Conservation (phyloP, 2,329 filamentous ascomycete species). For the Aureobasidium sp. region DNA sequence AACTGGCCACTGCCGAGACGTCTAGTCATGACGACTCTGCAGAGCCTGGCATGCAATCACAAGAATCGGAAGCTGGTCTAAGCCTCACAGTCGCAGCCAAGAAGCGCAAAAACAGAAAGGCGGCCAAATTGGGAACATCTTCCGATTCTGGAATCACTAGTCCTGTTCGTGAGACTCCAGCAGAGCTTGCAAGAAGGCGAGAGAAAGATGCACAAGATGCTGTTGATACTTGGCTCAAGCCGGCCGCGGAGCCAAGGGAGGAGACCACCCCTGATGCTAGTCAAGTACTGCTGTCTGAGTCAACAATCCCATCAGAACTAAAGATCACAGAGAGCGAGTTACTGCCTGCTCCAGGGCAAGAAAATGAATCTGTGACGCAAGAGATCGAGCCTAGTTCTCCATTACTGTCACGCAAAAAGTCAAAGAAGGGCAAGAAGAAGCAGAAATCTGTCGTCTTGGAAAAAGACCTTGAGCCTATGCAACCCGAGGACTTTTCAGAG, state of each 20-base stretch:
- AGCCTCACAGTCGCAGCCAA: conserved; percentile 17
- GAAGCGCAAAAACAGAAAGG: conserved; percentile 27
- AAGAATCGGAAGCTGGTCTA: background rate
- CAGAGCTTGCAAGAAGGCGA: conserved; percentile 22
- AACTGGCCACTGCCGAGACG: background rate
- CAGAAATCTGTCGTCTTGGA: conserved; percentile 9
- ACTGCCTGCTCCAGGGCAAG: background rate
- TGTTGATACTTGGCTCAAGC: conserved; percentile 25
- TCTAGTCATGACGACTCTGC: background rate
- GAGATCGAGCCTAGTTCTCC: background rate
- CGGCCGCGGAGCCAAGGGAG: background rate
- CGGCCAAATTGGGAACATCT: conserved; percentile 24
- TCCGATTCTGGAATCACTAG: conserved; percentile 15
- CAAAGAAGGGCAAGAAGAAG: conserved; percentile 18
- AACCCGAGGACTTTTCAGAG: background rate
- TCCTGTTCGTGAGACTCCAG: conserved; percentile 20
- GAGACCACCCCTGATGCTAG: background rate
- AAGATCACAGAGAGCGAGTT: background rate
- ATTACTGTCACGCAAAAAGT: conserved; percentile 11
- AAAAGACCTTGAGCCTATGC: too few species aligned
- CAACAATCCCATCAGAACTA: background rate
- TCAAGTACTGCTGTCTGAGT: background rate
- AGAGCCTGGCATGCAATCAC: background rate
- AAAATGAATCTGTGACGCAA: background rate
- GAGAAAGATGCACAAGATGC: conserved; percentile 26